Evolutionary conservation across 2,329 filamentous ascomycete genomes (phyloP).

Genomic region (Talaromyces pinophilus): DNA sequence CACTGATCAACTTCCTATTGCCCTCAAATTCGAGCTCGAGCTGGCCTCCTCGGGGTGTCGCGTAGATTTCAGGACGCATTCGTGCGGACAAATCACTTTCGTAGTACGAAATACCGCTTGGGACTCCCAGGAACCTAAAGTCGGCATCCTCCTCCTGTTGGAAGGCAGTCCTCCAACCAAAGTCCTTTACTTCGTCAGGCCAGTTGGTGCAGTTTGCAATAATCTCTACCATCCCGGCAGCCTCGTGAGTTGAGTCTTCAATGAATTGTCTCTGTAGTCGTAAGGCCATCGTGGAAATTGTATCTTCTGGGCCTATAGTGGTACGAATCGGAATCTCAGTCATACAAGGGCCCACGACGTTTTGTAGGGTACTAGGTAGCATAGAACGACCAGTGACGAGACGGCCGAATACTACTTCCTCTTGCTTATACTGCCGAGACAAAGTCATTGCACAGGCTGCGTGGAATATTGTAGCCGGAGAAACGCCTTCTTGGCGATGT

Average conservation of each 20-base stretch:
- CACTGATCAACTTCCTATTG: neutral
- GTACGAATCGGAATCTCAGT: slow-evolving; percentile 2
- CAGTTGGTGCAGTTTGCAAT: slow-evolving; percentile 12
- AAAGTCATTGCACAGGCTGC: slow-evolving; percentile 6
- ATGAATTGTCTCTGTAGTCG: slow-evolving; percentile 14
- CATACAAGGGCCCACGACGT: slow-evolving; percentile 15
- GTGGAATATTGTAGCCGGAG: slow-evolving; percentile 9
- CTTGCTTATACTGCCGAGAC: neutral
- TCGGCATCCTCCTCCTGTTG: slow-evolving; percentile 10
- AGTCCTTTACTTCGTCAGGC: neutral
- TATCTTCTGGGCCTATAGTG: neutral
- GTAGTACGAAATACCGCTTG: slow-evolving; percentile 1
- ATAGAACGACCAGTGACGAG: slow-evolving; percentile 15
- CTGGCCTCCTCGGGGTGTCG: slow-evolving; percentile 1
- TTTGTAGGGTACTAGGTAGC: neutral
- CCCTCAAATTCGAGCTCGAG: slow-evolving; percentile 14
- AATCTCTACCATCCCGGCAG: slow-evolving; percentile 16
- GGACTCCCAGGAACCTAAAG: neutral
- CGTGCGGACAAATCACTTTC: neutral
- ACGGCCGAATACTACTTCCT: slow-evolving; percentile 11
- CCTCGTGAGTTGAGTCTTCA: slow-evolving; percentile 5
- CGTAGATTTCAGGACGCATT: slow-evolving; percentile 7
- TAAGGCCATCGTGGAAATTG: neutral
- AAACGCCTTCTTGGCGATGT: neutral
- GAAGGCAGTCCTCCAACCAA: slow-evolving; percentile 12